phyloP scores from a whole-genome alignment of 1,139 yeast genomes.

The Hemisphaericaspora xylanilytica region DNA sequence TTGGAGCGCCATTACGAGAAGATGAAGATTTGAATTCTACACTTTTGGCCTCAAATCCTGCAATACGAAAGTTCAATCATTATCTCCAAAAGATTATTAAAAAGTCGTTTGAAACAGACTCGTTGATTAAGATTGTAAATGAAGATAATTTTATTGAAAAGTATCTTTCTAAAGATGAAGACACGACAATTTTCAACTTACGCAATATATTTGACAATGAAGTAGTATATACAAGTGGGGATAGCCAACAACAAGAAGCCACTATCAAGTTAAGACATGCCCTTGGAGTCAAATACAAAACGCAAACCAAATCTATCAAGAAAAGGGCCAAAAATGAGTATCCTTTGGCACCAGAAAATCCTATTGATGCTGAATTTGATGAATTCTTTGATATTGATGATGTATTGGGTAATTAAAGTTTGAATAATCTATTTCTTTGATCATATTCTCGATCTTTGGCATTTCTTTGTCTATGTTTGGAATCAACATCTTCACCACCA shows the following conservation, averaged over 20 bases:
- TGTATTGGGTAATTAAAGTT: constrained; percentile 21
- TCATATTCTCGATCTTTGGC: constrained; percentile 49
- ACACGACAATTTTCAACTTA: constrained; percentile 31
- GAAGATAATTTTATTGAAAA: constrained; percentile 28
- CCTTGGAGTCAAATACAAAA: constrained; percentile 8
- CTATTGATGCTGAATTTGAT: constrained; percentile 29
- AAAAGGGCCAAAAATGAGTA: constrained; percentile 12
- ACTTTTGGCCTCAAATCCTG: constrained; percentile 30
- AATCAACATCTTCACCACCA: constrained; percentile 41
- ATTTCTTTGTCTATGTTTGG: constrained; percentile 39
- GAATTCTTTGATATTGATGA: constrained; percentile 36
- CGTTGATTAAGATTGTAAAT: constrained; percentile 21
- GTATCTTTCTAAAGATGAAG: constrained; percentile 21
- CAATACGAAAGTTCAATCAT: constrained; percentile 26
- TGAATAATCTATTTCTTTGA: constrained; percentile 39
- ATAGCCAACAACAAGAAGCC: constrained; percentile 1
- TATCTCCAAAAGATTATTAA: constrained; percentile 26
- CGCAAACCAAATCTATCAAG: constrained; percentile 17
- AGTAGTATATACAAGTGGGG: constrained; percentile 9
- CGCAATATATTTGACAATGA: constrained; percentile 27
- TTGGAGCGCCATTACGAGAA: constrained; percentile 7
- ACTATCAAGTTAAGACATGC: constrained; percentile 5
- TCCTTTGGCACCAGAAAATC: constrained; percentile 10
- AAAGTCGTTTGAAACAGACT: constrained; percentile 25
- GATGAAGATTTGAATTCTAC: constrained; percentile 14